Evolutionary conservation across 1,284 basidiomycete species (phyloP).

Genomic region (Ceratobasidium papillatum): DNA sequence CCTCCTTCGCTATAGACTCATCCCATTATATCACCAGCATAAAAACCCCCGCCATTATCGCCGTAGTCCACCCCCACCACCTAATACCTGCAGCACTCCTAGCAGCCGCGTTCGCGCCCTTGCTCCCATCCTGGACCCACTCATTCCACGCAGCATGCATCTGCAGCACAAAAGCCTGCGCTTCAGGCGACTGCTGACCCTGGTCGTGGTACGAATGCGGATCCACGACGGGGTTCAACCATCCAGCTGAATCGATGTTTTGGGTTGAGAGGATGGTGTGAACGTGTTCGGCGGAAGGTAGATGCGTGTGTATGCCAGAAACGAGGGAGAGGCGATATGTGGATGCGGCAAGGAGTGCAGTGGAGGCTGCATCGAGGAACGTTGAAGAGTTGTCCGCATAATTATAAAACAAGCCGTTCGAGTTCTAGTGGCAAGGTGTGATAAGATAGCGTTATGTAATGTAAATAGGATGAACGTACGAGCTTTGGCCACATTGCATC

Average conservation of each 20-base stretch:
- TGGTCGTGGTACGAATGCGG: slow-evolving; percentile 41
- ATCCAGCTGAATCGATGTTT: slow-evolving; percentile 33
- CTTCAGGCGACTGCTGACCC: slow-evolving; percentile 45
- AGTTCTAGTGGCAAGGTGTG: neutral
- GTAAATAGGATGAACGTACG: slow-evolving; percentile 1
- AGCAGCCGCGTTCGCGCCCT: slow-evolving; percentile 29
- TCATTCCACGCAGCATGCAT: slow-evolving; percentile 45
- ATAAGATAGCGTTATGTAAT: neutral
- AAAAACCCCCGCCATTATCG: neutral
- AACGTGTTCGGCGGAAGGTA: slow-evolving; percentile 23
- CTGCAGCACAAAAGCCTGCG: slow-evolving; percentile 45
- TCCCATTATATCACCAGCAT: neutral
- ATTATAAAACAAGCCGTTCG: slow-evolving; percentile 30
- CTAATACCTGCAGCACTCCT: neutral
- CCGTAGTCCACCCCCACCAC: slow-evolving; percentile 1
- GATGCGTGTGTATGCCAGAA: slow-evolving; percentile 30
- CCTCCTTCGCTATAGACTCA: neutral
- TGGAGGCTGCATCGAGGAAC: slow-evolving; percentile 42
- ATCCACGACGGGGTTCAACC: slow-evolving; percentile 45
- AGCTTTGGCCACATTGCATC: slow-evolving; percentile 46
- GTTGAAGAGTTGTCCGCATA: slow-evolving; percentile 35
- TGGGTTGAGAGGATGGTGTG: slow-evolving; percentile 12
- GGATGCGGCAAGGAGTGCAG: slow-evolving; percentile 42
- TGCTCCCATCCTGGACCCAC: slow-evolving; percentile 37
- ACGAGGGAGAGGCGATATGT: slow-evolving; percentile 44